These are phyloP conservation scores for Fusarium sp. DNA, from an alignment of 2,329 filamentous ascomycete species.

Conservation along the genomic window DNA sequence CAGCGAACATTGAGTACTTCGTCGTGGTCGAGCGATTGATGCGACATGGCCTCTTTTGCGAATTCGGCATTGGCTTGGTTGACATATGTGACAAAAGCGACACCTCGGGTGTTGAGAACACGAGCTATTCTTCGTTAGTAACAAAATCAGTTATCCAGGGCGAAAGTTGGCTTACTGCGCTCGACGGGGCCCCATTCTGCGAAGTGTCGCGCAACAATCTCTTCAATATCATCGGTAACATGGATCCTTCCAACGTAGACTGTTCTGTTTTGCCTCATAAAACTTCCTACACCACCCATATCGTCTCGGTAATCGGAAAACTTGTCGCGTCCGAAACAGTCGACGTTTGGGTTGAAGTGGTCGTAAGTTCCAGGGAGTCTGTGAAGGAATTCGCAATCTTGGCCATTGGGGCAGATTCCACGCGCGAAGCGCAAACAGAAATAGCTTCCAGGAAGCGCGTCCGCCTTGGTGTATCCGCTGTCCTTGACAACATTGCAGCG, in stretches of 20 bases:
- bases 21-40: slow-evolving; percentile 89
- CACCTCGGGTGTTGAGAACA: slow-evolving; percentile 88
- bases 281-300: slow-evolving; percentile 96
- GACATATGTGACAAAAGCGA: slow-evolving; percentile 93
- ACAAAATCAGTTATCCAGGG: neutral
- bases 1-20: slow-evolving; percentile 96
- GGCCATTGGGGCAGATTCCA: slow-evolving; percentile 85
- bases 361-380: slow-evolving; percentile 88
- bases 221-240: slow-evolving; percentile 96
- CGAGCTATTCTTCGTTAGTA: slow-evolving; percentile 61
- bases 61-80: slow-evolving; percentile 93
- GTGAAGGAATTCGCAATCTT: slow-evolving; percentile 95
- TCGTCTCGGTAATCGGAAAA: slow-evolving; percentile 94
- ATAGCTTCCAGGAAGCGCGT: slow-evolving; percentile 81
- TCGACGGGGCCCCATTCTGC: slow-evolving; percentile 97
- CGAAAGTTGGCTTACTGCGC: slow-evolving; percentile 63
- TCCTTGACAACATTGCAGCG: slow-evolving; percentile 89
- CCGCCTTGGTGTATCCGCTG: slow-evolving; percentile 81
- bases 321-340: slow-evolving; percentile 91
- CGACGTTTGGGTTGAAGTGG: slow-evolving; percentile 91
- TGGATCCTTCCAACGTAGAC: slow-evolving; percentile 95
- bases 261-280: slow-evolving; percentile 93
- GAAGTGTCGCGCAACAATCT: slow-evolving; percentile 94
- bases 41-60: slow-evolving; percentile 94
- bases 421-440: slow-evolving; percentile 94